Conservation (phyloP, 2,329 filamentous ascomycete genomes). For the Colletotrichum filicis region DNA sequence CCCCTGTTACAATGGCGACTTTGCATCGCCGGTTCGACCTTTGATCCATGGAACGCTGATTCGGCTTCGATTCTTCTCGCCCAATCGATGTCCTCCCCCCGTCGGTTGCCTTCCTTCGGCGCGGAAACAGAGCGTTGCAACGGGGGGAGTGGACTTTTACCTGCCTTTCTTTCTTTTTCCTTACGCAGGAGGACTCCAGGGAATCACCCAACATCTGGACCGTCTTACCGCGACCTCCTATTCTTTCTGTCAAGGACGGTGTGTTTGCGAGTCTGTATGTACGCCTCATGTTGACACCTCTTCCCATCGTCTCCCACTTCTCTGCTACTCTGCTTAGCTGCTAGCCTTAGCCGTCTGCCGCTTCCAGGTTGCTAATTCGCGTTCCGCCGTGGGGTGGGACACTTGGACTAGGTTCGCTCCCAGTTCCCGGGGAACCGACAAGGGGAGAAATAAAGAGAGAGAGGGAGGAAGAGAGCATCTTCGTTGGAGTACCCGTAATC, state of each 20-base stretch:
- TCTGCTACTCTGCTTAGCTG: neutral
- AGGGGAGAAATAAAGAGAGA: neutral
- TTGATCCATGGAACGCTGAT: neutral
- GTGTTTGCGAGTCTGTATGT: neutral
- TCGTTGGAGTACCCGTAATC: neutral
- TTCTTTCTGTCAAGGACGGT: neutral
- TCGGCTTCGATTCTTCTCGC: neutral
- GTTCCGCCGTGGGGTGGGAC: neutral
- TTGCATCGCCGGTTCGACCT: conserved; percentile 3
- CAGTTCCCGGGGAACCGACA: neutral
- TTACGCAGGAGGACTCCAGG: neutral
- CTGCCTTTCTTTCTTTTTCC: neutral
- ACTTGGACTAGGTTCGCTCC: neutral
- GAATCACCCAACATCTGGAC: neutral
- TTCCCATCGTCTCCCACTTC: neutral
- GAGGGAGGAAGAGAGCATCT: neutral
- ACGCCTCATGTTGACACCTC: conserved; percentile 9
- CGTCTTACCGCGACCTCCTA: neutral
- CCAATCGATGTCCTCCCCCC: conserved; percentile 5
- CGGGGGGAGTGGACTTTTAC: neutral
- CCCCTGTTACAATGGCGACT: neutral
- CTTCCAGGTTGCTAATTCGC: neutral
- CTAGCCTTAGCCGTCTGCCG: neutral
- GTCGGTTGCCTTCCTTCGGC: neutral
- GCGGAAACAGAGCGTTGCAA: conserved; percentile 20